A percentile compares a stretch with the other conserved stretches of the same genome.
These are phyloP conservation scores for Fusarium robinianum DNA, from an alignment of 2,329 filamentous ascomycete genomes.

Conservation along the genomic window DNA sequence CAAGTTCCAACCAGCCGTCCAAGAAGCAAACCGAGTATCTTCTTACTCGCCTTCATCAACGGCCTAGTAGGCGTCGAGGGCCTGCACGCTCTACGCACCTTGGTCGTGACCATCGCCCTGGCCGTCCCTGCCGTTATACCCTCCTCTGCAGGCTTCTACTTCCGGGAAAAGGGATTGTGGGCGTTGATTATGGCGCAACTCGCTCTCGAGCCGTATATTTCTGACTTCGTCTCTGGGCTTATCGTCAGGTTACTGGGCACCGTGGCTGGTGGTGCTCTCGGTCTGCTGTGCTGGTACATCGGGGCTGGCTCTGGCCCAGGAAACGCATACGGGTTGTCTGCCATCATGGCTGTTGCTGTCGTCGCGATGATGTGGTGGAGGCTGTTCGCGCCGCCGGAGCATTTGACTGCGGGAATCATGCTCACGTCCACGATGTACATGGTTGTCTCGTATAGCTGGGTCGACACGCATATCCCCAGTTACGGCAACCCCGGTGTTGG, in stretches of 20 bases:
- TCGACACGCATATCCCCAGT: constrained; percentile 22
- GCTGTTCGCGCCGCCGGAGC: constrained; percentile 22
- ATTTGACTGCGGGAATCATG: constrained; percentile 26
- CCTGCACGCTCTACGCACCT: constrained; percentile 6
- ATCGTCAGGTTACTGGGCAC: constrained; percentile 11
- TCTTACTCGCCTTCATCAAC: neutral
- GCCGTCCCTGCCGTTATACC: constrained; percentile 8
- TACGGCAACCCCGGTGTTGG: constrained; percentile 24
- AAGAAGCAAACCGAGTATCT: constrained; percentile 1
- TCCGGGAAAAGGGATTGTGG: constrained; percentile 28
- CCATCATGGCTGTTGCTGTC: constrained; percentile 24
- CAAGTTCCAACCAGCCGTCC: constrained; percentile 12
- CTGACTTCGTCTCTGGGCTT: constrained; percentile 22
- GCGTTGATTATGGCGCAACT: constrained; percentile 31
- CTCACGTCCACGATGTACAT: constrained; percentile 28
- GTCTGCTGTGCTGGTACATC: constrained; percentile 10
- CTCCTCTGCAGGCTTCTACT: constrained; percentile 24
- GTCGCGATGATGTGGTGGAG: constrained; percentile 30
- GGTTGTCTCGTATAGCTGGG: constrained; percentile 28
- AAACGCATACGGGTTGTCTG: constrained; percentile 22
- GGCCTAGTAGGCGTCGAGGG: constrained; percentile 9
- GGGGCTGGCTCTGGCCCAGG: constrained; percentile 12
- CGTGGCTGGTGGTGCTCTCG: constrained; percentile 7
- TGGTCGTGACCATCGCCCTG: constrained; percentile 5
- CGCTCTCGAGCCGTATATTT: constrained; percentile 26